phyloP scores from a whole-genome alignment of 805 yeast species.

The Vanderwaltozyma tropicalis region DNA sequence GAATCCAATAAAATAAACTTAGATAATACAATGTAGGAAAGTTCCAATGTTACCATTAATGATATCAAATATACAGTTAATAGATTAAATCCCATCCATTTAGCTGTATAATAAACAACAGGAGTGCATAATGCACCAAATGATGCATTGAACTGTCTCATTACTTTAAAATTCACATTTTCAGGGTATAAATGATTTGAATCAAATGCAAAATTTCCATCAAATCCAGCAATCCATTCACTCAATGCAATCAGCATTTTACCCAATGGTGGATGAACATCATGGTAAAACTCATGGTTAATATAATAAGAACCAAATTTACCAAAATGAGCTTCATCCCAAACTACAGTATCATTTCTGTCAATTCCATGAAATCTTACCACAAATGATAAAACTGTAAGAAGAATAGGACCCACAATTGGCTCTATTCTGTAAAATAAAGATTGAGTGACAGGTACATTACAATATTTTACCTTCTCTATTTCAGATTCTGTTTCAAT shows the following conservation, averaged over 20 bases:
- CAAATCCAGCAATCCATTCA: conserved; percentile 77
- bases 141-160: conserved; percentile 81
- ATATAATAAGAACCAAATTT: conserved; percentile 90
- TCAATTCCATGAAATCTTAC: conserved; percentile 71
- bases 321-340: conserved; percentile 98
- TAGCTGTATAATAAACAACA: conserved; percentile 71
- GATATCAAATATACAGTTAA: conserved; percentile 70
- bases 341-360: conserved; percentile 65
- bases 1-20: conserved; percentile 88
- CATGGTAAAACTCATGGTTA: conserved; percentile 83
- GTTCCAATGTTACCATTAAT: conserved; percentile 71
- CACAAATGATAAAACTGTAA: conserved; percentile 61
- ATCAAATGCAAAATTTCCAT: conserved; percentile 83
- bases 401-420: conserved; percentile 18
- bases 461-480: background rate
- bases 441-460: background rate
- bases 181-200: conserved; percentile 73
- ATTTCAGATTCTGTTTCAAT: background rate
- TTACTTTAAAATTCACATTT: conserved; percentile 64
- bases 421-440: background rate
- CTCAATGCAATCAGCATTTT: conserved; percentile 84
- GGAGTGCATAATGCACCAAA: conserved; percentile 83
- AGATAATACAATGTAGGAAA: conserved; percentile 73
- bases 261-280: conserved; percentile 96
- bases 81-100: conserved; percentile 60